These are phyloP conservation scores for Plasmodium vivax DNA, from an alignment of 169 alveolate genomes.

Conservation along the genomic window DNA sequence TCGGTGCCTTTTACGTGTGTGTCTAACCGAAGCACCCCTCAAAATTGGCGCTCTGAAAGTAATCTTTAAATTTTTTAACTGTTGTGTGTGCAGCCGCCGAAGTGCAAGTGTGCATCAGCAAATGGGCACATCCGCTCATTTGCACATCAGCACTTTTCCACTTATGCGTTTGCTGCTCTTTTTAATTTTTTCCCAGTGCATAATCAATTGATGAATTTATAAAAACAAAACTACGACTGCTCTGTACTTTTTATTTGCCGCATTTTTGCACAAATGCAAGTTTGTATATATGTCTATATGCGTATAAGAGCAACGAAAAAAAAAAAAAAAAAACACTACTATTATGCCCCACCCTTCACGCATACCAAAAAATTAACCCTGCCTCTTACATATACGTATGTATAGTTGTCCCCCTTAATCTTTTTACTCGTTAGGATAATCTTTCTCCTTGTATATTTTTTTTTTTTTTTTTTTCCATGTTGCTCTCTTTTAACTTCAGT, in stretches of 20 bases:
- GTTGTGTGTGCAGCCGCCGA: background rate
- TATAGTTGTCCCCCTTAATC: background rate
- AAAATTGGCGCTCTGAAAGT: background rate
- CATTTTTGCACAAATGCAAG: background rate
- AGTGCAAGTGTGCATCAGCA: background rate
- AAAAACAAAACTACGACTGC: background rate
- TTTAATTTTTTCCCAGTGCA: conserved; percentile 1
- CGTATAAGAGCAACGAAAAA: conserved; percentile 4
- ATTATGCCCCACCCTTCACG: background rate
- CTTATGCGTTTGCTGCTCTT: background rate
- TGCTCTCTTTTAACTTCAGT: background rate
- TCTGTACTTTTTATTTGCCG: background rate
- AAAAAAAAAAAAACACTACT: conserved; percentile 1
- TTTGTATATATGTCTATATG: conserved; percentile 9
- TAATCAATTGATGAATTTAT: background rate
- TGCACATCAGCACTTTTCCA: too few relatives aligned
- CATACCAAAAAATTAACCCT: background rate
- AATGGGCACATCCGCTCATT: too few relatives aligned
- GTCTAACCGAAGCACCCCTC: background rate
- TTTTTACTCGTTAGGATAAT: background rate
- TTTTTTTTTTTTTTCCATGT: background rate
- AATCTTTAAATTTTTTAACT: background rate
- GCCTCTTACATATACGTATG: background rate
- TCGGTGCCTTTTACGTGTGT: background rate
- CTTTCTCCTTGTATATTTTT: background rate